Evolutionary conservation across 345 rosid species (phyloP), one percentile per base, ranked within the genome.

Genomic region (Nasturtium officinale): DNA sequence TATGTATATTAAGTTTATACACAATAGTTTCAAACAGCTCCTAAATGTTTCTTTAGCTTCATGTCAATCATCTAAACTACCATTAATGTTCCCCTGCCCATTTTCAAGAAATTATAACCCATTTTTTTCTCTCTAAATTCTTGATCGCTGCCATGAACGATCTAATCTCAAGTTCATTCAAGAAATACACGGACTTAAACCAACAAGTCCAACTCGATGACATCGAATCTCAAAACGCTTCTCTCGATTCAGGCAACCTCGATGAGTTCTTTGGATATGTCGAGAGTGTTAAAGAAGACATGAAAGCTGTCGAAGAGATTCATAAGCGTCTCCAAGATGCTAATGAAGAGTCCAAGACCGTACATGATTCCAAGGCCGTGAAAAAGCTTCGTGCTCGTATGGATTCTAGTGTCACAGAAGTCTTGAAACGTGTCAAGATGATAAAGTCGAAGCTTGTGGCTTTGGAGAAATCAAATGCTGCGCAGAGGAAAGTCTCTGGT

Each of bases 221-320:
- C 55, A 32, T 87, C 18, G 83, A 80, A 38, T 66, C 81, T 5
- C 80, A 84, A 21, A 72, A 79, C 15, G 84, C 67, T 28, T 63
- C 78, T 9, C 79, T 72, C 7, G 87, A 77, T 33, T 70, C 80
- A 9, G 82, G 77, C 46, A 89, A 85, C 79, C 92, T 89, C 50
- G 90, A 91, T 75, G 87, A 82, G 73, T 91, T 91, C 87, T 91
- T 91, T 4, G 85, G 85, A 33, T 90, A 87, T 42, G 91, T 91
- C 2, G 97, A 91, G 81, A 82, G 82, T 53, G 89, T 89, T 15
- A 91, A 87, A 78, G 97, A 86, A 47, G 96, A 89, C 59, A 88
- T 91, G 83, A 82, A 73, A 78, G 79, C 74, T 9, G 85, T 89
- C 3, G 96, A 91, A 13, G 85, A 72, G 72, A 78, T 90, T 56